Conservation (phyloP, 106 monocot species). For the Phalaenopsis aphrodite region DNA sequence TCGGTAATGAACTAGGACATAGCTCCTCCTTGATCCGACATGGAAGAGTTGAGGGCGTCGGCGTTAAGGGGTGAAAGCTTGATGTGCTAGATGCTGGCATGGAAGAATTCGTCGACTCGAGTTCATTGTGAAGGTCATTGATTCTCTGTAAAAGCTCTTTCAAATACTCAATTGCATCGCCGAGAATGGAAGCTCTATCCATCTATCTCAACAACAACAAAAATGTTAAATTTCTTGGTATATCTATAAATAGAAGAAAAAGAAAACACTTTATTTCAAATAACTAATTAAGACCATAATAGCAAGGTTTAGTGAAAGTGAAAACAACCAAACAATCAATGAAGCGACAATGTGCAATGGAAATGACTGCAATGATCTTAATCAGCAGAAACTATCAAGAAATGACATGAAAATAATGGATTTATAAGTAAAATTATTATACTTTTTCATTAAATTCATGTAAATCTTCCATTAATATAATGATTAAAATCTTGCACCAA, state of each 20-base stretch:
- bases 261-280: no score
- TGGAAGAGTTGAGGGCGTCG: slow-evolving; percentile 43
- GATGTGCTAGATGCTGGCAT: slow-evolving; percentile 29
- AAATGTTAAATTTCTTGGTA: not conserved
- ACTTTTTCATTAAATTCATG: not conserved
- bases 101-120: slow-evolving; percentile 46
- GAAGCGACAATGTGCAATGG: no score
- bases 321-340: not conserved
- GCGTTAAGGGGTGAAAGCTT: slow-evolving; percentile 64
- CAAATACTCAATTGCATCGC: slow-evolving; percentile 78
- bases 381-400: not conserved
- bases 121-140: slow-evolving; percentile 70
- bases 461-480: not conserved
- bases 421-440: not conserved
- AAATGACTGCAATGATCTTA: not conserved
- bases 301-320: not conserved
- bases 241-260: no score
- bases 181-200: slow-evolving; percentile 71
- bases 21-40: slow-evolving; percentile 74
- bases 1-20: slow-evolving; percentile 44
- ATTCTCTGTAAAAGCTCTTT: slow-evolving; percentile 82
- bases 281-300: not conserved
- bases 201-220: slow-evolving; percentile 30
- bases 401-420: not conserved
- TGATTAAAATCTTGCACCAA: not conserved